These are phyloP conservation scores for Paratinospora sagittata DNA, from an alignment of 164 flowering plant species.

Conservation along the genomic window DNA sequence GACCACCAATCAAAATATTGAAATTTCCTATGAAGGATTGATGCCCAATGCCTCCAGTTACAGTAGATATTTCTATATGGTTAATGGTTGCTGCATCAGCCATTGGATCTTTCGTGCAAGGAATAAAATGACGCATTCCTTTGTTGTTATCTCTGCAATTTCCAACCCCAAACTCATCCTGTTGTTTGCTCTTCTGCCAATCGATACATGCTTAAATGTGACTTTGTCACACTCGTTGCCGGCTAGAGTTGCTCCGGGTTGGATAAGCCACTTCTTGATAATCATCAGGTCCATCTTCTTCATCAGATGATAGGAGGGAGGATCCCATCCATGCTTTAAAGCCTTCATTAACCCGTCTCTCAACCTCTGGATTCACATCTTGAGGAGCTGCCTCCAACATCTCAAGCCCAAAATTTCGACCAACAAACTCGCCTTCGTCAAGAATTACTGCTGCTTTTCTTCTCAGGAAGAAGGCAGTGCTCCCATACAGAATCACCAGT, in stretches of 20 bases:
- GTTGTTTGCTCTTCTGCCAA: not conserved
- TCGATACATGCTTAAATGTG: not conserved
- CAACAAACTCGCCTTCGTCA: slow-evolving; percentile 52
- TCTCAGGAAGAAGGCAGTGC: slow-evolving; percentile 67
- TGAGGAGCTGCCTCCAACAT: slow-evolving; percentile 67
- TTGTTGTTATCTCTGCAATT: not conserved
- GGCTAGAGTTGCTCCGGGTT: slow-evolving; percentile 27
- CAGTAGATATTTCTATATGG: not conserved
- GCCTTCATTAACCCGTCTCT: slow-evolving; percentile 82
- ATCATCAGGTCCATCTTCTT: slow-evolving; percentile 69
- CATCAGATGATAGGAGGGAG: slow-evolving; percentile 81
- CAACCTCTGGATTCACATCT: slow-evolving; percentile 69
- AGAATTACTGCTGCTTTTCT: slow-evolving; percentile 74
- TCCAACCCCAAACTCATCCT: not conserved
- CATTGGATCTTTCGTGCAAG: not conserved
- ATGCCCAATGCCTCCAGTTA: slow-evolving; percentile 1
- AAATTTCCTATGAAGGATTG: not conserved
- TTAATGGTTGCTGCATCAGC: not conserved
- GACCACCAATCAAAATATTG: not conserved
- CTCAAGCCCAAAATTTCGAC: slow-evolving; percentile 65
- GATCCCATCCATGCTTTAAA: slow-evolving; percentile 97
- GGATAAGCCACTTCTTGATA: slow-evolving; percentile 37
- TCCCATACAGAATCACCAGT: slow-evolving; percentile 64
- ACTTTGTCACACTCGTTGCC: slow-evolving; percentile 33
- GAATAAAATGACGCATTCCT: not conserved